phyloP scores from a whole-genome alignment of 768 basidiomycete species.

The Pisolithus microcarpus region DNA sequence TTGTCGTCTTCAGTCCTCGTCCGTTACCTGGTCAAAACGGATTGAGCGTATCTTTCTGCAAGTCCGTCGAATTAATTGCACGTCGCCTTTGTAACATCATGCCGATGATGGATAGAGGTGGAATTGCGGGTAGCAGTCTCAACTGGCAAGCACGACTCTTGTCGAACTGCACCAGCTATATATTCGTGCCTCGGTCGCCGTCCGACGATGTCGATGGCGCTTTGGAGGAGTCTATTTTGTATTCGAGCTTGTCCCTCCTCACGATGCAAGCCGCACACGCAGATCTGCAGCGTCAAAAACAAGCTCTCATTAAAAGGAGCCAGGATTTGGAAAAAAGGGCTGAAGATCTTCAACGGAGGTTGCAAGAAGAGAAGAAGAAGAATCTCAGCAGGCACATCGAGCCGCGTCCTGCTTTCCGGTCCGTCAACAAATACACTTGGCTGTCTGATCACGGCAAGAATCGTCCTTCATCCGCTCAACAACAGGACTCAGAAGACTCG shows the following conservation, averaged over 20 bases:
- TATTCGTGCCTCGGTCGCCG: constrained; percentile 35
- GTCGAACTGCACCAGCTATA: constrained; percentile 46
- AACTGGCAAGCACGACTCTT: constrained; percentile 53
- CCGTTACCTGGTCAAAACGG: constrained; percentile 41
- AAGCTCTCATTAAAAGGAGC: constrained; percentile 13
- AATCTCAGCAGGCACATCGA: constrained; percentile 2
- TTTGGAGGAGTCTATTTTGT: constrained; percentile 31
- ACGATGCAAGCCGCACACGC: constrained; percentile 33
- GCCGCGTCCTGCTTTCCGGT: background rate
- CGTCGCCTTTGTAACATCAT: constrained; percentile 38
- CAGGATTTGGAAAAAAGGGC: constrained; percentile 23
- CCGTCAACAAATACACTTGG: background rate
- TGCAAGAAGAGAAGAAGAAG: constrained; percentile 1
- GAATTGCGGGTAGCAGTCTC: constrained; percentile 26
- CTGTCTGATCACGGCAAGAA: background rate
- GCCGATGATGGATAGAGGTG: constrained; percentile 31
- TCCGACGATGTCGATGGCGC: constrained; percentile 8
- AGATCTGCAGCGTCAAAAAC: constrained; percentile 29
- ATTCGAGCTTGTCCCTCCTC: constrained; percentile 45
- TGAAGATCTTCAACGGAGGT: constrained; percentile 5
- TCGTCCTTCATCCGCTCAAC: background rate
- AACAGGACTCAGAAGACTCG: no score
- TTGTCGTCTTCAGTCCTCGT: constrained; percentile 55
- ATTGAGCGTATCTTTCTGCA: constrained; percentile 47
- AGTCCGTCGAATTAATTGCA: constrained; percentile 36